Evolutionary conservation across 225 moss, liverwort and hornwort species (phyloP), one percentile per base, ranked within the genome.

Genomic region (Neckera pumila): DNA sequence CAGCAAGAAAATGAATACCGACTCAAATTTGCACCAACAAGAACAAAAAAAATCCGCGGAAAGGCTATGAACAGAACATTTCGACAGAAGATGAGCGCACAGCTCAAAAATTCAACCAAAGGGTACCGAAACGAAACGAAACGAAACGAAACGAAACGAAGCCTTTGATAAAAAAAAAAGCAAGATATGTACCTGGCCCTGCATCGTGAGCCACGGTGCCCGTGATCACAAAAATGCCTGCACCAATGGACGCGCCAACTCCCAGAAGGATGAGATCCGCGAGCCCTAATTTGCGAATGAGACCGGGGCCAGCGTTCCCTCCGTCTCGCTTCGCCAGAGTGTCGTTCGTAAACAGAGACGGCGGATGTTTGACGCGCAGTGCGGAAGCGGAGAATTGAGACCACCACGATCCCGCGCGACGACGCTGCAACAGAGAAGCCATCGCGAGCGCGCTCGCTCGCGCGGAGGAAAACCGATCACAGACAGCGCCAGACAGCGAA

Each of bases 211-310:
- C 98, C 20, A 99, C 98, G 36, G 95, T 91, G 86, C 98, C 98
- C n/a, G 98, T 99, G 21, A 99, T 89, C 26, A 99, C 98, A 85
- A 99, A 99, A 90, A 99, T 99, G 34, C 98, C 98, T 9, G 98
- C 95, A 62, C 98, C 98, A 83, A 99, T 96, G 17, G 98, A 99
- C 16, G 95, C 98, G 64, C 98, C 98, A 82, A 99, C 95, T 54
- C 98, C 98, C 30, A 99, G 76, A 58, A 99, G 87, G 54, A 97
- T 93, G 70, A 99, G 92, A 92, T 99, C 98, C 93, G 86, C 57
- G 34, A 97, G 89, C 65, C 93, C 96, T 91, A 99, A 91, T 70
- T 87, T 94, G 51, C 98, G 94, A 66, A 84, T 78, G 58, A 91
- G 89, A 11, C 80, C 66, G 10, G 77, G 64, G 0, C 66, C 87